phyloP scores from a whole-genome alignment of 345 rosid genomes.

The Corchorus capsularis region DNA sequence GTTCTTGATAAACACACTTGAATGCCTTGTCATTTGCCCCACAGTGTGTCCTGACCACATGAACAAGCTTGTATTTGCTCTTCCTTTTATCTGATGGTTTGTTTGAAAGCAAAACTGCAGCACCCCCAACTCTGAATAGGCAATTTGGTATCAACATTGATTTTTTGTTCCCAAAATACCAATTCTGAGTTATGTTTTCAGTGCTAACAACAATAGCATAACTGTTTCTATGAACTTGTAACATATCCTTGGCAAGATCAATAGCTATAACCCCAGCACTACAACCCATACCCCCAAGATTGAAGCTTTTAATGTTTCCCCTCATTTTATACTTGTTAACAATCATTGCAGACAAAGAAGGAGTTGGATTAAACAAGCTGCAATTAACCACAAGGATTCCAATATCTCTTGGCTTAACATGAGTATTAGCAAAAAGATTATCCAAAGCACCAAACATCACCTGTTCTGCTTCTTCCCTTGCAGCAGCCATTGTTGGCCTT shows the following conservation, averaged over 20 bases:
- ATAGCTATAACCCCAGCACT: conserved; percentile 89
- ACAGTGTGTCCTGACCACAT: conserved; percentile 88
- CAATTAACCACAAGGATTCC: conserved; percentile 87
- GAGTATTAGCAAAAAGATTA: conserved; percentile 65
- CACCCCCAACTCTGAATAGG: conserved; percentile 80
- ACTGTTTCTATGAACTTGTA: conserved; percentile 87
- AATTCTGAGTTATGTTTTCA: conserved; percentile 87
- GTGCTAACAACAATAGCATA: conserved; percentile 89
- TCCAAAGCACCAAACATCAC: conserved; percentile 90
- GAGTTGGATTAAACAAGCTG: conserved; percentile 93
- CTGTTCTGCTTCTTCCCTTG: conserved; percentile 89
- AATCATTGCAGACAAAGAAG: conserved; percentile 88
- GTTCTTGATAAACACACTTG: conserved; percentile 83
- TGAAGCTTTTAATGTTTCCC: conserved; percentile 69
- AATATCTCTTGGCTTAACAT: conserved; percentile 76
- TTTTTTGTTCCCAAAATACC: conserved; percentile 94
- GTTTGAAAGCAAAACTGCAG: conserved; percentile 75
- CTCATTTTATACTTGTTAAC: conserved; percentile 81
- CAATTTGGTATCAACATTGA: conserved; percentile 92
- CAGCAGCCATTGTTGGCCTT: conserved; percentile 76
- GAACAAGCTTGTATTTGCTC: conserved; percentile 83
- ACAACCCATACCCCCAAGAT: conserved; percentile 93
- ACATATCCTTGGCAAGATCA: conserved; percentile 80
- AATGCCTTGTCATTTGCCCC: conserved; percentile 89
- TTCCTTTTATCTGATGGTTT: conserved; percentile 49